Conservation (phyloP, 306 rosid genomes). For the Argentina anserina region DNA sequence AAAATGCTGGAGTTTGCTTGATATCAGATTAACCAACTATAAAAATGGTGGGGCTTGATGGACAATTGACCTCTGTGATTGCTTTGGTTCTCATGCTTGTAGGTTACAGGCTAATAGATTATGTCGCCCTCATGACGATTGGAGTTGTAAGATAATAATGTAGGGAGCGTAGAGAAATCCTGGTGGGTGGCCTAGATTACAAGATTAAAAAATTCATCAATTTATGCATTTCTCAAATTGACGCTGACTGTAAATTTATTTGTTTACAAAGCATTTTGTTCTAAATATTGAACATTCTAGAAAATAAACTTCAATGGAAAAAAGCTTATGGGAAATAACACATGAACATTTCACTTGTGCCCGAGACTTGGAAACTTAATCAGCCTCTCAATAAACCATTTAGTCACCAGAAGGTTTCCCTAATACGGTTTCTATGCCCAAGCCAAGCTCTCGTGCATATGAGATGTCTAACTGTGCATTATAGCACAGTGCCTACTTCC, state of each 20-base stretch:
- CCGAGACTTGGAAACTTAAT: too few species aligned
- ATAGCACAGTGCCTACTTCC: too few species aligned
- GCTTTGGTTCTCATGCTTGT: constrained; percentile 52
- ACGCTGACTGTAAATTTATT: not conserved
- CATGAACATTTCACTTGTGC: too few species aligned
- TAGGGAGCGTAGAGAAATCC: not conserved
- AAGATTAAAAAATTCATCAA: not conserved
- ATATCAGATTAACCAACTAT: constrained; percentile 47
- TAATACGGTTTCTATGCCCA: too few species aligned
- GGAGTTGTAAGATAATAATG: constrained; percentile 31
- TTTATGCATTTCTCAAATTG: not conserved
- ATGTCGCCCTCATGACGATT: constrained; percentile 58
- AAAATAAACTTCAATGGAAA: too few species aligned
- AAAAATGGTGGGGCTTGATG: constrained; percentile 40
- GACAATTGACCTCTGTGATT: constrained; percentile 17
- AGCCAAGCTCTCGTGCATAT: too few species aligned
- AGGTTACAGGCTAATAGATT: constrained; percentile 62
- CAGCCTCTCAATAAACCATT: too few species aligned
- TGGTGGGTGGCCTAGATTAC: not conserved
- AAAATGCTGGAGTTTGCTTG: constrained; percentile 4
- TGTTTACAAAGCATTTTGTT: not conserved
- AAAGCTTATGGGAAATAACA: too few species aligned
- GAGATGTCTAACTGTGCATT: too few species aligned
- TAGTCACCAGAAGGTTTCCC: too few species aligned
- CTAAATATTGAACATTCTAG: too few species aligned